These are phyloP conservation scores for Penicillium vulpinum DNA, from an alignment of 2,329 filamentous ascomycete genomes.

Conservation along the genomic window DNA sequence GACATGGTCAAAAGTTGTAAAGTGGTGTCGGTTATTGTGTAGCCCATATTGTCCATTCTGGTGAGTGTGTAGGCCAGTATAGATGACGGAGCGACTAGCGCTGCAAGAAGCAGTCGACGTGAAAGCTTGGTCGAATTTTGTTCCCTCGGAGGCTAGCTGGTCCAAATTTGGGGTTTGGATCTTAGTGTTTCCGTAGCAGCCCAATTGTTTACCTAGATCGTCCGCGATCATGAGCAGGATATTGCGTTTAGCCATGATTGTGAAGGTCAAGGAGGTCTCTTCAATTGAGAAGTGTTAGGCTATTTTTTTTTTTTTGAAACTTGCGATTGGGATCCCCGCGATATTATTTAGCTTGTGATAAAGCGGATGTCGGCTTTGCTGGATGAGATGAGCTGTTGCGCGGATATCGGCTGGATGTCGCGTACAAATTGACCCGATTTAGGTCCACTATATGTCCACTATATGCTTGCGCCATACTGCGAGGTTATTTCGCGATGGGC, in stretches of 20 bases:
- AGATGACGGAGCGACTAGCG: constrained; percentile 49
- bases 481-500: neutral
- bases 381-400: neutral
- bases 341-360: neutral
- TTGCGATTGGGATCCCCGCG: neutral
- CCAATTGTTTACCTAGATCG: constrained; percentile 41
- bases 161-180: constrained; percentile 44
- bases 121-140: constrained; percentile 32
- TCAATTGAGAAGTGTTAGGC: neutral
- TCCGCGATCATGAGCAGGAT: constrained; percentile 45
- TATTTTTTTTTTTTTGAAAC: neutral
- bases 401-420: neutral
- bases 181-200: constrained; percentile 32
- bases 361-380: neutral
- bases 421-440: neutral
- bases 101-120: constrained; percentile 47
- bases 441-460: neutral
- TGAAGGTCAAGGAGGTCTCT: neutral
- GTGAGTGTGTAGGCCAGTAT: constrained; percentile 51
- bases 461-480: neutral
- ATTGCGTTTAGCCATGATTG: constrained; percentile 25
- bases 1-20: constrained; percentile 48
- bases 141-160: constrained; percentile 37
- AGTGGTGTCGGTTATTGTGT: constrained; percentile 40
- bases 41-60: constrained; percentile 53